Evolutionary conservation across 1,139 yeast species (phyloP).

Genomic region (Tardiomyces blankii): DNA sequence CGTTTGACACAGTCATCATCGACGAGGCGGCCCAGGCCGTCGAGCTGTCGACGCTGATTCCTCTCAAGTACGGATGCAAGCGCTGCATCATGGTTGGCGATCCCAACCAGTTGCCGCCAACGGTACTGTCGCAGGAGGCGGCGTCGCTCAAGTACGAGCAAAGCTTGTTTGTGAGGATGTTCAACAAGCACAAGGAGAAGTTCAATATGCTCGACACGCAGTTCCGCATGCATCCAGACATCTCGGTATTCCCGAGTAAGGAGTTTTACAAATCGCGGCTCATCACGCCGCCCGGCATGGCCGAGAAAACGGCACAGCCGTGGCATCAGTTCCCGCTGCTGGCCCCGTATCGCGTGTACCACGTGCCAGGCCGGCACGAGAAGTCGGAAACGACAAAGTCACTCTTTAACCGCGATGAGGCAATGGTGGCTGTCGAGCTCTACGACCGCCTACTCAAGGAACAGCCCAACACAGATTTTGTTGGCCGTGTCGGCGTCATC

Average conservation of each 20-base stretch:
- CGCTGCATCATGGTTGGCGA: slow-evolving; percentile 98
- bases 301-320: slow-evolving; percentile 42
- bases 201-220: slow-evolving; percentile 83
- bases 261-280: slow-evolving; percentile 70
- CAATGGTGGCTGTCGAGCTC: slow-evolving; percentile 58
- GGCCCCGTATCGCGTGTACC: slow-evolving; percentile 72
- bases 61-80: slow-evolving; percentile 83
- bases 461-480: slow-evolving; percentile 42
- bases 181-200: slow-evolving; percentile 46
- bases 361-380: slow-evolving; percentile 54
- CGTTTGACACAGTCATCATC: slow-evolving; percentile 86
- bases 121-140: slow-evolving; percentile 89
- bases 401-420: slow-evolving; percentile 59
- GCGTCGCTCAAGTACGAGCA: slow-evolving; percentile 70
- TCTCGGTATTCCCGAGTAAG: slow-evolving; percentile 73
- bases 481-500: slow-evolving; percentile 76
- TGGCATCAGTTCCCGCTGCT: slow-evolving; percentile 57
- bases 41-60: slow-evolving; percentile 84
- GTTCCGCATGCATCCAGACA: slow-evolving; percentile 95
- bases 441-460: slow-evolving; percentile 42
- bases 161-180: slow-evolving; percentile 91
- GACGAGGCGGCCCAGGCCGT: slow-evolving; percentile 99
- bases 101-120: slow-evolving; percentile 97
- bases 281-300: slow-evolving; percentile 68
- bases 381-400: slow-evolving; percentile 57